Base-by-base conservation (phyloP, 1,284 basidiomycete species). In the Hymenochaete sp. region DNA sequence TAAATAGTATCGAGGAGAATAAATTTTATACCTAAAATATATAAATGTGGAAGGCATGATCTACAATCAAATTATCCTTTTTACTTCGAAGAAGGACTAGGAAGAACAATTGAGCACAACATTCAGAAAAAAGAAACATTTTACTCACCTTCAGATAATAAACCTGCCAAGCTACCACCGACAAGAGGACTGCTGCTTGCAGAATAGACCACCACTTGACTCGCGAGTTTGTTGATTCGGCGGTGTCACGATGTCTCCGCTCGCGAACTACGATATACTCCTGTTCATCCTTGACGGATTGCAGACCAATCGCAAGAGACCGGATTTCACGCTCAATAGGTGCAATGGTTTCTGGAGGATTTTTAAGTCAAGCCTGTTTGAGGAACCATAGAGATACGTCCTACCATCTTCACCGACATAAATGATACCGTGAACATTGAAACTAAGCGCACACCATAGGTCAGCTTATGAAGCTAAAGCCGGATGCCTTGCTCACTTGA, bases 131-230 rank as follows among this genome's bases (percentile, higher is more conserved):
- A 50, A 29, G 19, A 42, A 16, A 29, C 1, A 42, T 14, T 9
- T n/a, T 48, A 62, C 77, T 62, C 55, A 83, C 90, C 73, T 97
- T 95, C 49, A 99, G 73, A 70, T 98, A 98, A 68, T 95, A 97
- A 47, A 99, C 78, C 66, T 99, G 97, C 89, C 93, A 98, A 24
- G 76, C 92, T 51, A 96, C 93, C 0, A 97, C 87, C 11, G 79
- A 73, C 57, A 98, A 83, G 36, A 99, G 71, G 24, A 98, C 84
- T 40, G 86, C 61, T 13, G 84, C 77, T 64, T 99, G 96, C 10
- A 92, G 64, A 52, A 98, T 82, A 9, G 91, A 95, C 96, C 96
- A 99, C 91, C 91, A 98, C 66, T 98, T 98, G 49, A 99, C 93
- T 33, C 96, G 81, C 28, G 88, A 78, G 62, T 98, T 98, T 57